These are phyloP conservation scores for Yarrowia sp. DNA, from an alignment of 805 yeast genomes.

Conservation along the genomic window DNA sequence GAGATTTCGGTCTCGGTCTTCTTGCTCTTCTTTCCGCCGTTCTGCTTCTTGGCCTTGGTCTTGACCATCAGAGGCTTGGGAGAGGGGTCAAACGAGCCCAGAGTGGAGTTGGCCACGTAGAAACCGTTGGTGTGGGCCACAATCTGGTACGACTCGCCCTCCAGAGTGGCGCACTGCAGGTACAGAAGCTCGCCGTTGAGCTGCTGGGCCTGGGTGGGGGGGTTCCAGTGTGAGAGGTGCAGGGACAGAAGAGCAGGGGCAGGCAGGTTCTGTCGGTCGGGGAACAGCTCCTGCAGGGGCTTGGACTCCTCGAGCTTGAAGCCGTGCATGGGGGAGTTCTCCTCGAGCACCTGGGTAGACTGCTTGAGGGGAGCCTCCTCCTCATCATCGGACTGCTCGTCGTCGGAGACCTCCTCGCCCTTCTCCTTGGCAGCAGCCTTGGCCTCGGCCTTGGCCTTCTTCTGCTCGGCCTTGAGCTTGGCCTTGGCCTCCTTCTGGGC, in stretches of 20 bases:
- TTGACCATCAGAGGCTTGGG: slow-evolving; percentile 48
- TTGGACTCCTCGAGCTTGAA: slow-evolving; percentile 39
- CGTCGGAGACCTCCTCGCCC: slow-evolving; percentile 18
- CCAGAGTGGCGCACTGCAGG: slow-evolving; percentile 75
- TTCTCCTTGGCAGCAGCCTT: slow-evolving; percentile 40
- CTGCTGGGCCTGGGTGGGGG: slow-evolving; percentile 70
- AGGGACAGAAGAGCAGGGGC: slow-evolving; percentile 61
- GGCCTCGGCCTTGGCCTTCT: slow-evolving; percentile 35
- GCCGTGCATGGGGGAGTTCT: slow-evolving; percentile 45
- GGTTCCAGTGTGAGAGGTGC: slow-evolving; percentile 82
- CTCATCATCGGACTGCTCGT: slow-evolving; percentile 23
- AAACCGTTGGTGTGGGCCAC: slow-evolving; percentile 84
- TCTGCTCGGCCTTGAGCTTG: slow-evolving; percentile 39
- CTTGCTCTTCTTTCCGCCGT: slow-evolving; percentile 49
- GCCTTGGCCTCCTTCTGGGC: slow-evolving; percentile 39
- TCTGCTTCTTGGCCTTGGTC: slow-evolving; percentile 34
- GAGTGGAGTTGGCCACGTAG: slow-evolving; percentile 73
- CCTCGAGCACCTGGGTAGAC: slow-evolving; percentile 47
- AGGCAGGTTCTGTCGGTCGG: slow-evolving; percentile 41
- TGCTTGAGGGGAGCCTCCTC: slow-evolving; percentile 41
- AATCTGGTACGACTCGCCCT: slow-evolving; percentile 77
- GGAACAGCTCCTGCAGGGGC: slow-evolving; percentile 39
- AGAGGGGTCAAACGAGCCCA: slow-evolving; percentile 72
- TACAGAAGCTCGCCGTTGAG: slow-evolving; percentile 81
- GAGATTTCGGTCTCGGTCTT: slow-evolving; percentile 42